Percentiles rank a stretch among this genome's conserved stretches.
Conservation (phyloP, 345 rosid species). For the Hibiscus tridactylites region DNA sequence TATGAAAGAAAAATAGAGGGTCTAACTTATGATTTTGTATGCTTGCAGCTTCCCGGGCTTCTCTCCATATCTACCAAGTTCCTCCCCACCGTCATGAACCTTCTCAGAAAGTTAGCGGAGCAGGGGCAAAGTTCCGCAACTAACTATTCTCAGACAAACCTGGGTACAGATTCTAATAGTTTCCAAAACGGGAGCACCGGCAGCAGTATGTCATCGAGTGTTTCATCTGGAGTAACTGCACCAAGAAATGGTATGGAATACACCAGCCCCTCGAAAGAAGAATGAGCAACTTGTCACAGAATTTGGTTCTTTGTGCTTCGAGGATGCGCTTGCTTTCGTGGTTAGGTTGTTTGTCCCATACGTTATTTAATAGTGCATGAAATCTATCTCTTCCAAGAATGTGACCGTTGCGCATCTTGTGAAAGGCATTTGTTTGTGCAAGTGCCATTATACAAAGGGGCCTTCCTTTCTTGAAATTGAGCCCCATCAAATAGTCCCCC, state of each 20-base stretch:
- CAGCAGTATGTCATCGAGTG: constrained; percentile 27
- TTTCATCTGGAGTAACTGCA: constrained; percentile 38
- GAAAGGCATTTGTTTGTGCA: constrained; percentile 39
- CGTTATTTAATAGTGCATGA: constrained; percentile 6
- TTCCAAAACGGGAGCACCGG: constrained; percentile 34
- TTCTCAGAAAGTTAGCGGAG: constrained; percentile 67
- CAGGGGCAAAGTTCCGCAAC: constrained; percentile 54
- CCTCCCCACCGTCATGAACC: constrained; percentile 91
- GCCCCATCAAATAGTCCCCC: constrained; percentile 16
- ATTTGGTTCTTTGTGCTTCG: background rate
- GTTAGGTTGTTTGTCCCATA: constrained; percentile 1
- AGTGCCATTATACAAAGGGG: constrained; percentile 22
- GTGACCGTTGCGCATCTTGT: constrained; percentile 18
- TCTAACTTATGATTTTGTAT: background rate
- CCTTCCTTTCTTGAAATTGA: background rate
- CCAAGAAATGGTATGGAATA: constrained; percentile 28
- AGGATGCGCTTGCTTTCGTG: constrained; percentile 16
- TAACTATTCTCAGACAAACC: constrained; percentile 31
- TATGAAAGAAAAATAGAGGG: too few species aligned
- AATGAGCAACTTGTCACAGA: background rate
- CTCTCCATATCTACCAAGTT: constrained; percentile 69
- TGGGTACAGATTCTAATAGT: constrained; percentile 20
- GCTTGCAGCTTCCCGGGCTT: constrained; percentile 76
- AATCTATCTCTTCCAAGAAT: constrained; percentile 10
- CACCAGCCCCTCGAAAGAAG: constrained; percentile 44